Evolutionary conservation across 106 monocot genomes (phyloP).

Genomic region (Xerophyta viscosa): DNA sequence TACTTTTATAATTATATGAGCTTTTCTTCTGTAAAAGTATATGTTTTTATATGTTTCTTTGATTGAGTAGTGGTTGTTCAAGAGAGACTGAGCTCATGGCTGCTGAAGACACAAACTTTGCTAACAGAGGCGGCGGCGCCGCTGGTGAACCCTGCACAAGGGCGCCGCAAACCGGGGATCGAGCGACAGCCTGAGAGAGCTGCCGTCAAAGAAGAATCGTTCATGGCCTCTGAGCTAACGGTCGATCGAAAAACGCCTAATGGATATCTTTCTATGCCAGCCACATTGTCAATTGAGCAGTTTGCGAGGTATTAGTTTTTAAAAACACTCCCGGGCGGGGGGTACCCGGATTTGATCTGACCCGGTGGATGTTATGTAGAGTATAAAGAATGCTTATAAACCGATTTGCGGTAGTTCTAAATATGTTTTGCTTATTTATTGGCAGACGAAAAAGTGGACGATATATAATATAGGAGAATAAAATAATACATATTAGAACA

Average conservation of each 20-base stretch:
- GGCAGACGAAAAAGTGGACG: neutral
- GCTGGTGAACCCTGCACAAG: conserved; percentile 32
- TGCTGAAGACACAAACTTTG: conserved; percentile 48
- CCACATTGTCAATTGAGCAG: conserved; percentile 76
- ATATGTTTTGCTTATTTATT: neutral
- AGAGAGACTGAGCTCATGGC: conserved; percentile 59
- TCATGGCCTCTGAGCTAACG: conserved; percentile 48
- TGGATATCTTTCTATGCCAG: conserved; percentile 57
- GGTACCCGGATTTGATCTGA: too few species aligned
- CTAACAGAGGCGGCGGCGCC: conserved; percentile 53
- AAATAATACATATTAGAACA: too few species aligned
- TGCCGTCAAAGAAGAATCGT: conserved; percentile 35
- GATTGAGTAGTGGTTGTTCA: conserved; percentile 38
- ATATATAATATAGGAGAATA: too few species aligned
- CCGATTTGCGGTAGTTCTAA: neutral
- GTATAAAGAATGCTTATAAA: too few species aligned
- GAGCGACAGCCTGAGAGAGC: conserved; percentile 16
- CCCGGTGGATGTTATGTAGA: too few species aligned
- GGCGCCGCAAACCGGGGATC: conserved; percentile 16
- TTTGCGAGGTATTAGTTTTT: conserved; percentile 91
- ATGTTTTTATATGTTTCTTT: neutral
- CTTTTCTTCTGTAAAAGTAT: too few species aligned
- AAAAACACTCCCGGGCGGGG: too few species aligned
- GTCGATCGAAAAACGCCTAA: conserved; percentile 43
- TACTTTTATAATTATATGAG: too few species aligned